phyloP scores from a whole-genome alignment of 768 basidiomycete species.

The Jaapia argillacea region DNA sequence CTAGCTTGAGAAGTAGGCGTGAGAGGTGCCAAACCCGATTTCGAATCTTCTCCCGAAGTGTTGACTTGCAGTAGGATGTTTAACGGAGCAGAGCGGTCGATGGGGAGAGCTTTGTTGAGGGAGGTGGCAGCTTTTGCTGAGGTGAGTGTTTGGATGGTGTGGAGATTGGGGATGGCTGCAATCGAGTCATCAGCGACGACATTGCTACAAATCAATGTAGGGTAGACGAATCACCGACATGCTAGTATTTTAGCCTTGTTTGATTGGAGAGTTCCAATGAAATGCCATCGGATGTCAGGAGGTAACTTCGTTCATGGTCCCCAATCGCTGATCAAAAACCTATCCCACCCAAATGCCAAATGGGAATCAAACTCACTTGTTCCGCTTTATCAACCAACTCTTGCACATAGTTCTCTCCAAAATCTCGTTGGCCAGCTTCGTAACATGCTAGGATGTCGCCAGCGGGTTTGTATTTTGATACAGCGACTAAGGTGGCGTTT shows the following conservation, averaged over 20 bases:
- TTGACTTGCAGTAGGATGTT: constrained; percentile 90
- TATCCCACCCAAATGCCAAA: background rate
- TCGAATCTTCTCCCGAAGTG: constrained; percentile 86
- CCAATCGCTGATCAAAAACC: background rate
- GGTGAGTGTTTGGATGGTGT: constrained; percentile 78
- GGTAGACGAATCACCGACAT: constrained; percentile 40
- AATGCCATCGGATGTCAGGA: constrained; percentile 87
- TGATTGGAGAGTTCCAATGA: constrained; percentile 87
- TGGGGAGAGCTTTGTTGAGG: constrained; percentile 62
- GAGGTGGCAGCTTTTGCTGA: constrained; percentile 73
- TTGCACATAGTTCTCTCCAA: constrained; percentile 97
- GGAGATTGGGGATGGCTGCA: constrained; percentile 80
- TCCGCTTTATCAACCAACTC: constrained; percentile 84
- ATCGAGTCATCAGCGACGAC: background rate
- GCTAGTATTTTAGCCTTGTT: constrained; percentile 91
- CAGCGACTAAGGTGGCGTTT: constrained; percentile 58
- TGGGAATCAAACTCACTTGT: constrained; percentile 32
- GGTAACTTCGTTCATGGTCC: constrained; percentile 52
- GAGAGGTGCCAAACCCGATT: constrained; percentile 76
- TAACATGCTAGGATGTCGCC: constrained; percentile 81
- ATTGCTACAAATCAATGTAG: too few relatives aligned
- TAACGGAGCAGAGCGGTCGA: constrained; percentile 47
- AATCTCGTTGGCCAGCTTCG: constrained; percentile 75
- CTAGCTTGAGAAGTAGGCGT: constrained; percentile 20
- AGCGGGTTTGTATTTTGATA: constrained; percentile 89